Conservation (phyloP, 306 rosid species). For the Malus fusca region DNA sequence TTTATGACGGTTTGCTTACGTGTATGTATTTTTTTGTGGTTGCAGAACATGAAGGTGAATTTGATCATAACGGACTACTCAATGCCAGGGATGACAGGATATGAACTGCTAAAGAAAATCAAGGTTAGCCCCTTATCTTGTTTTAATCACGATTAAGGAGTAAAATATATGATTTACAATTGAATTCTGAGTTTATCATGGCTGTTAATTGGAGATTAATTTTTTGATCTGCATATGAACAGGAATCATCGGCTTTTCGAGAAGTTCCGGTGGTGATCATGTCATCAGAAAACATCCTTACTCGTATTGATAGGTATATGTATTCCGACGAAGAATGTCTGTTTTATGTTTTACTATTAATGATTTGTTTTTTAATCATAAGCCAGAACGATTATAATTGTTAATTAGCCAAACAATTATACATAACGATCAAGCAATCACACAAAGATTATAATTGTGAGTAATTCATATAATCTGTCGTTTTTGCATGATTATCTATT, state of each 20-base stretch:
- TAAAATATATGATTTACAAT: background rate
- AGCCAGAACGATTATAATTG: background rate
- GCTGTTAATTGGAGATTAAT: background rate
- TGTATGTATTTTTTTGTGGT: constrained; percentile 20
- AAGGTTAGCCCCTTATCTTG: constrained; percentile 41
- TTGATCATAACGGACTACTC: constrained; percentile 92
- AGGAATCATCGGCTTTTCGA: constrained; percentile 80
- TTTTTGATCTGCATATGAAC: constrained; percentile 19
- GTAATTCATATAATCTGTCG: background rate
- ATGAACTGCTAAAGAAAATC: constrained; percentile 82
- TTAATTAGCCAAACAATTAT: background rate
- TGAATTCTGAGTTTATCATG: background rate
- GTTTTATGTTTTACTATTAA: background rate
- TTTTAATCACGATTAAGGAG: background rate
- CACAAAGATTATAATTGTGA: background rate
- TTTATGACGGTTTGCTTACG: background rate
- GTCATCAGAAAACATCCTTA: constrained; percentile 85
- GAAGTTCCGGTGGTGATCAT: constrained; percentile 93
- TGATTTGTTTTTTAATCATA: background rate
- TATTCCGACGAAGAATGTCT: background rate
- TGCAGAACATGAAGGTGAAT: constrained; percentile 75
- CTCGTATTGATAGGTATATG: constrained; percentile 80
- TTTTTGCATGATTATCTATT: background rate
- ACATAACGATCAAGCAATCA: too few relatives aligned
- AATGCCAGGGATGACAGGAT: constrained; percentile 99